These are phyloP conservation scores for Chlamydomonas incerta DNA, from an alignment of 139 green algal genomes.

Conservation along the genomic window DNA sequence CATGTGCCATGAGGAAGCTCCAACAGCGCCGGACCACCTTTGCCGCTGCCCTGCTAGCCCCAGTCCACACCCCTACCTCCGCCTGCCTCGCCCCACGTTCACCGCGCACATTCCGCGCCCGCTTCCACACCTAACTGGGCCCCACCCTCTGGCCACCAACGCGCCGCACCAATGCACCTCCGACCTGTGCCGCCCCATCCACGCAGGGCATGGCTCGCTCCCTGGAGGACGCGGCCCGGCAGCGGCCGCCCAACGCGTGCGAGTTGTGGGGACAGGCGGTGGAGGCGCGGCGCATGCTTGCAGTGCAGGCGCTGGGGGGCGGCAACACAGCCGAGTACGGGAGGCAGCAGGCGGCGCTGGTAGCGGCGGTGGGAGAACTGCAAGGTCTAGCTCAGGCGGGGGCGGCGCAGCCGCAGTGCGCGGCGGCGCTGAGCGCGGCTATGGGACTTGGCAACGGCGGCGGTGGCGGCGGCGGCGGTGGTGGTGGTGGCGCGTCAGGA, in stretches of 20 bases:
- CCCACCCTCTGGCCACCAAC: too few species aligned
- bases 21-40: too few species aligned
- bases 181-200: background rate
- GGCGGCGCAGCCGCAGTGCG: background rate
- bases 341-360: background rate
- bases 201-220: background rate
- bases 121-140: too few species aligned
- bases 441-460: too few species aligned
- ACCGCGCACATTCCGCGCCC: too few species aligned
- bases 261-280: constrained; percentile 28
- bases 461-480: too few species aligned
- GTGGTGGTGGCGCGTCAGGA: too few species aligned
- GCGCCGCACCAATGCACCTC: too few species aligned
- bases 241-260: background rate
- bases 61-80: too few species aligned
- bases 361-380: background rate
- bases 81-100: too few species aligned
- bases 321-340: background rate
- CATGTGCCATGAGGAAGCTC: too few species aligned
- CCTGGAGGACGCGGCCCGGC: constrained; percentile 14
- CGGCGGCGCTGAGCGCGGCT: background rate
- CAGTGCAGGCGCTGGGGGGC: background rate
- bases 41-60: too few species aligned
- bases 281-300: constrained; percentile 1
- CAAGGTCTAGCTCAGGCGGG: background rate